Evolutionary conservation across 352 stramenopile species (phyloP), one percentile per base, ranked within the genome.

Genomic region (Hyaloperonospora arabidopsidis): DNA sequence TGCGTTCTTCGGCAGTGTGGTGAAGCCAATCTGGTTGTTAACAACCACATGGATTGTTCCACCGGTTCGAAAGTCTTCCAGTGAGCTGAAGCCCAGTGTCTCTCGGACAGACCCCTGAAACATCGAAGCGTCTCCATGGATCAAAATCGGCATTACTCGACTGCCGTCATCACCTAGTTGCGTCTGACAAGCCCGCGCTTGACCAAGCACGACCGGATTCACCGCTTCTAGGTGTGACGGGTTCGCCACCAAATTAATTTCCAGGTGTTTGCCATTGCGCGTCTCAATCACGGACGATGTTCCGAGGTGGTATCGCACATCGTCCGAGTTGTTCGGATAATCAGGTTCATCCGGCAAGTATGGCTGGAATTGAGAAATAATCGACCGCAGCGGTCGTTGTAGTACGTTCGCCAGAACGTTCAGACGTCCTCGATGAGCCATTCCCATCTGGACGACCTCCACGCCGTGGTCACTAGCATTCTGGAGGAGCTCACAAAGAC

Each of bases 391-490:
- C 11, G 96, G 95, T 59, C 98, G 98, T 44, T 97, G 78, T 55
- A 99, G 84, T 5, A 99, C 96, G 74, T 99, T 99, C 5, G 93
- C 94, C 36, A 99, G 78, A 23, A 99, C 86, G 64, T 99, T 99
- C 12, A 99, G 68, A 25, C 97, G 85, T 12, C 84, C 97, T 50
- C 97, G 85, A 72, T 99, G 97, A 17, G 97, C 92, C 97, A 99
- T 99, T 45, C 97, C 97, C 73, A 99, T 98, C 52, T 98, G 92
- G 49, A 99, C 96, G 32, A 90, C 89, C 68, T 98, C 91, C 15
- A 98, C 90, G 19, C 97, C 97, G 19, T 97, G 69, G 45, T 98
- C 90, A 52, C 83, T 96, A 4, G 94, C 95, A 38, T 71, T 79
- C 63, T 99, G 90, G 50, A 99, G 93, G 22, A 98, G 87, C 57